Base-by-base conservation (phyloP, 1,284 basidiomycete species). In the Tilletia caries region DNA sequence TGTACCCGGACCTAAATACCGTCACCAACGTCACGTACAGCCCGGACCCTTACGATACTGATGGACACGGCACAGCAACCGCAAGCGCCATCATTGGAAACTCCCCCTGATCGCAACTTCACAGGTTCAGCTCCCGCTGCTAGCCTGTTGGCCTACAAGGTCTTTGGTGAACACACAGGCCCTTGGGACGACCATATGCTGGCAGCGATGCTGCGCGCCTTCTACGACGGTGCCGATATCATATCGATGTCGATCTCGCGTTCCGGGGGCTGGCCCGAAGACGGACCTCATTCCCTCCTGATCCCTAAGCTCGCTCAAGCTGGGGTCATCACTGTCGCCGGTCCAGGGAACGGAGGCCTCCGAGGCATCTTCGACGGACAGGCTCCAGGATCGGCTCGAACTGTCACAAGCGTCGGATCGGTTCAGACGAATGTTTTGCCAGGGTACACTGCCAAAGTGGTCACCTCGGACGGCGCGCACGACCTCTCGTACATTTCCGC, bases 31-130 rank as follows among this genome's bases (percentile, higher is more conserved):
- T 41, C 10, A 41, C 37, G 8, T 41, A 10, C 15, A 41, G 37
- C 37, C 37, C 37, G 37, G 37, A 41, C 37, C 10, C 15, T 10
- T 41, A 41, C 37, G 37, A 41, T 15, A 41, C 37, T 41, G 15
- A 15, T 15, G 37, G 37, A 41, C 37, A 78, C 67, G 77, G 89
- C 15, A 89, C 89, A 1, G 87, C 89, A 77, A 87, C 89, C 41
- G 86, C 87, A 62, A 89, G 89, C 65, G 89, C 89, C 75, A 88
- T 91, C 65, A 89, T 86, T n/a, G 88, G 88, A 34, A 84, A 88
- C 71, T 87, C 87, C 64, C 77, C 75, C 33, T n/a, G 43, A 52
- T 1, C 68, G 72, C 43, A 72, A 71, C 68, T 76, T 74, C 70
- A 79, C 76, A 52, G 76, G 76, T 65, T 73, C 76, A 43, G 74